Percentiles rank a stretch among this genome's conserved stretches.
Conservation (phyloP, 257 asterid species). For the Rehmannia glutinosa region DNA sequence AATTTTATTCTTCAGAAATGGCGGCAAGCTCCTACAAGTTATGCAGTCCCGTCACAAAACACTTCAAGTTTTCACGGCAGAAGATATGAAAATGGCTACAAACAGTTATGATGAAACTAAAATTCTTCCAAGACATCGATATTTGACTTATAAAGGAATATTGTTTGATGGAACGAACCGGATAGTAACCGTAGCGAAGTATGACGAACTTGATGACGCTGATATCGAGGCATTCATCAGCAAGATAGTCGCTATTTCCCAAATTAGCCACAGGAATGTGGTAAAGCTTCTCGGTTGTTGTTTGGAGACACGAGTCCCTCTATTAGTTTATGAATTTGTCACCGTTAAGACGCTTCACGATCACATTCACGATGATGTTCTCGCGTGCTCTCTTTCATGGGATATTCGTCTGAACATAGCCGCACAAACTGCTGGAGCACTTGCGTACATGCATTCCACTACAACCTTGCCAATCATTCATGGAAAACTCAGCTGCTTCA, state of each 20-base stretch:
- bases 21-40: constrained; percentile 15
- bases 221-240: constrained; percentile 9
- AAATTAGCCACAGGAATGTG: constrained; percentile 21
- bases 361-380: neutral
- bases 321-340: constrained; percentile 20
- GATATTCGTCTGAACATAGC: constrained; percentile 21
- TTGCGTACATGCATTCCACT: constrained; percentile 21
- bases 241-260: constrained; percentile 18
- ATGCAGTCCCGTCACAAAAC: neutral
- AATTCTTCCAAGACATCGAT: neutral
- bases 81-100: constrained; percentile 28
- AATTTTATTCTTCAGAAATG: constrained; percentile 16
- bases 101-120: constrained; percentile 15
- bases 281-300: constrained; percentile 30
- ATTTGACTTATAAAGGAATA: constrained; percentile 12
- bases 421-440: constrained; percentile 16
- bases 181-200: neutral
- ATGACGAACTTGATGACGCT: neutral
- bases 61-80: constrained; percentile 19
- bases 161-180: neutral
- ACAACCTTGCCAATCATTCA: neutral
- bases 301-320: constrained; percentile 22
- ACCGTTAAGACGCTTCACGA: constrained; percentile 16
- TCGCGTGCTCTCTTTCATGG: constrained; percentile 21
- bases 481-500: constrained; percentile 22